These are phyloP conservation scores for Pestalotiopsis sp. DNA, from an alignment of 2,329 filamentous ascomycete genomes.

Conservation along the genomic window DNA sequence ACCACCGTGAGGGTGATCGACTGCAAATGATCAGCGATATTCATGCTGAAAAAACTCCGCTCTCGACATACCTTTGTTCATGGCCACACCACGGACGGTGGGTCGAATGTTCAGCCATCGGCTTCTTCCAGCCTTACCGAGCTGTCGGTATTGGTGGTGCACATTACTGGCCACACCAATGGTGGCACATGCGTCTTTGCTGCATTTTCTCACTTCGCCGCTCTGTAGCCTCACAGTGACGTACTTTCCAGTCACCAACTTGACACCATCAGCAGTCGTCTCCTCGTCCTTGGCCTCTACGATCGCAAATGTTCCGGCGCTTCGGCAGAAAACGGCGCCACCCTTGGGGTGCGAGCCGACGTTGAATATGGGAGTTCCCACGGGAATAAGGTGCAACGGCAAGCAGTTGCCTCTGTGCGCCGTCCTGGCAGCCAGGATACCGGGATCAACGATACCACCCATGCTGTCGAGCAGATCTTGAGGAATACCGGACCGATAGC, in stretches of 20 bases:
- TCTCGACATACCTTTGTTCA: slow-evolving; percentile 78
- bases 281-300: slow-evolving; percentile 88
- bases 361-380: slow-evolving; percentile 91
- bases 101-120: slow-evolving; percentile 93
- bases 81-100: slow-evolving; percentile 94
- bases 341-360: slow-evolving; percentile 75
- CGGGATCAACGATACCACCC: slow-evolving; percentile 90
- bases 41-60: slow-evolving; percentile 1
- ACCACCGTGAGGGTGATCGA: slow-evolving; percentile 97
- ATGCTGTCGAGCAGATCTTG: slow-evolving; percentile 84
- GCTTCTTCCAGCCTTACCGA: slow-evolving; percentile 93
- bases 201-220: slow-evolving; percentile 86
- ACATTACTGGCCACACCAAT: slow-evolving; percentile 93
- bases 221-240: slow-evolving; percentile 87
- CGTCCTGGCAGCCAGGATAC: slow-evolving; percentile 93
- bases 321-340: slow-evolving; percentile 87
- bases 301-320: slow-evolving; percentile 88
- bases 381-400: slow-evolving; percentile 91
- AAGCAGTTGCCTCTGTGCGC: slow-evolving; percentile 93
- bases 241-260: slow-evolving; percentile 69
- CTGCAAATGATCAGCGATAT: slow-evolving; percentile 35
- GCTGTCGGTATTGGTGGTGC: slow-evolving; percentile 83
- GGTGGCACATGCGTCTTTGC: slow-evolving; percentile 90
- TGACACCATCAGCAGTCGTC: slow-evolving; percentile 58
- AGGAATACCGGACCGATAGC: slow-evolving; percentile 87